Evolutionary conservation across 352 stramenopile genomes (phyloP), one percentile per base, ranked within the genome.

Genomic region (Globisporangium polare): DNA sequence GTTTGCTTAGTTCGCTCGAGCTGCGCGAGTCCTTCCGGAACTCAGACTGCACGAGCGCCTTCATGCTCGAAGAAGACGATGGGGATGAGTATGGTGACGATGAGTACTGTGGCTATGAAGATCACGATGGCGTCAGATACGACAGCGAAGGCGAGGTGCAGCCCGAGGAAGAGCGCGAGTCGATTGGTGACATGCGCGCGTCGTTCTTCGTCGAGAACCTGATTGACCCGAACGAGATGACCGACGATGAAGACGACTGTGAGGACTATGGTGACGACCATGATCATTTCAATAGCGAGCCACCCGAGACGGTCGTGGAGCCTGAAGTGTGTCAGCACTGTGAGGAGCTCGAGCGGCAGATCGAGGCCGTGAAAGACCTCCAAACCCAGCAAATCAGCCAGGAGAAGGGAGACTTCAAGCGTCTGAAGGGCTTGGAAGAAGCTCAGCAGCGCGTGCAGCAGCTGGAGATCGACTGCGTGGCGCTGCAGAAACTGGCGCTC

Each of bases 391-490:
- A 12, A 12, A 9, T 26, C 27, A 53, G 18, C 10, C 31, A 5
- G 27, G 35, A 20, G 22, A 26, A 39, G 15, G 3, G 6, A 27
- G 24, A 20, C 15, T 3, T 10, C 24, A 24, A 10, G 27, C 29
- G 29, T 5, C 22, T 43, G n/a, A 15, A 43, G 6, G n/a, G 41
- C 2, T n/a, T 37, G 26, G 27, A 31, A 3, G 63, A 72, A 43
- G 72, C 69, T 35, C 71, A 61, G 15, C 31, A 67, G 29, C 73
- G 71, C 53, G 72, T 81, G 37, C 54, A 81, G 54, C 55, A 78
- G 42, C 68, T 84, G 35, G 64, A 81, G 20, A 45, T 64, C 24
- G 50, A 59, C 50, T 37, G 29, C 29, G 39, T 43, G 9, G 22
- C 53, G 58, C 51, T 60, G 29, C 51, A 65, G 59, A 58, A 42